Evolutionary conservation across 805 yeast genomes (phyloP).

Genomic region (Saturnispora quitensis): DNA sequence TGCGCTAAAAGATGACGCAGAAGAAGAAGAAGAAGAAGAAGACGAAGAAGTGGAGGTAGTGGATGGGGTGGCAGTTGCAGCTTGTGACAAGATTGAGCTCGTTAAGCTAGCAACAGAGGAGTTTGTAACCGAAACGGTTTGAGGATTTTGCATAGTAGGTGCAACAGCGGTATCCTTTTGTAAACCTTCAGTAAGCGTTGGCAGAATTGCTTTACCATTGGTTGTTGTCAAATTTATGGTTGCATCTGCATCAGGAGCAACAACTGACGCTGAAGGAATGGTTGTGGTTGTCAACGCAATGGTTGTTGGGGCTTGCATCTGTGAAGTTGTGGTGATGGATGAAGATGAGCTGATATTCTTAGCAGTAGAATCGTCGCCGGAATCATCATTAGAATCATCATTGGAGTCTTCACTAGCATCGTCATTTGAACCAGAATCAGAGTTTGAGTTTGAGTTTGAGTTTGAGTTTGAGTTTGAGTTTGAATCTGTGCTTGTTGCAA

Average conservation of each 20-base stretch:
- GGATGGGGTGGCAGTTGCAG: slow-evolving; percentile 11
- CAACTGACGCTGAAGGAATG: slow-evolving; percentile 9
- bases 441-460: background rate
- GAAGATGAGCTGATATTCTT: background rate
- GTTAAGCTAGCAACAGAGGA: slow-evolving; percentile 14
- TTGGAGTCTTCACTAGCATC: no score
- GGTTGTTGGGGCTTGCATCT: slow-evolving; percentile 8
- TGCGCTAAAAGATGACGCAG: background rate
- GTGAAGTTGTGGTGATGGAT: background rate
- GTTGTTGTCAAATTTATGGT: slow-evolving; percentile 5
- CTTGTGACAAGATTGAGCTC: background rate
- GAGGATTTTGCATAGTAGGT: slow-evolving; percentile 10
- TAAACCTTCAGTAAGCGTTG: slow-evolving; percentile 11
- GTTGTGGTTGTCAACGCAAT: slow-evolving; percentile 14
- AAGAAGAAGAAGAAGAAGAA: background rate
- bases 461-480: background rate
- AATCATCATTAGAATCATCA: background rate
- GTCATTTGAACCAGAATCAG: background rate
- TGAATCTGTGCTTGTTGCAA: background rate
- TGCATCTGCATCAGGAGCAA: slow-evolving; percentile 11
- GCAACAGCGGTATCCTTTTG: slow-evolving; percentile 10
- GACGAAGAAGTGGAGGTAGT: slow-evolving; percentile 3
- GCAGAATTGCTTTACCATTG: slow-evolving; percentile 5
- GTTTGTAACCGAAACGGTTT: slow-evolving; percentile 17
- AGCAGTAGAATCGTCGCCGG: no score